Evolutionary conservation across 2,329 filamentous ascomycete genomes (phyloP).

Genomic region (Fusarium sp.): DNA sequence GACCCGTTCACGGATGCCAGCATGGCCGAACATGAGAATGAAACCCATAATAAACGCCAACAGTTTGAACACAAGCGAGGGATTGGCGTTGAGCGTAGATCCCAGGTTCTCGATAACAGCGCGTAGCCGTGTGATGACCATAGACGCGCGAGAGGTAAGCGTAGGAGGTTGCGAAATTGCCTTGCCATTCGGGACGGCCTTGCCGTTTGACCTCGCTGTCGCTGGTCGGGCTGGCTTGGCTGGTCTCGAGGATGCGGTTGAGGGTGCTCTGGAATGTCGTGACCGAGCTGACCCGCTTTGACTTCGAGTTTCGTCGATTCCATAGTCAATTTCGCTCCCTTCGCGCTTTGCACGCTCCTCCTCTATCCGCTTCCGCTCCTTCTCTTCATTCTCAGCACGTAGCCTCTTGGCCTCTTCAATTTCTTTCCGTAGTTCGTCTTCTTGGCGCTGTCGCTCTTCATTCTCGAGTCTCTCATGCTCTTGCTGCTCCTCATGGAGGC

Average conservation of each 20-base stretch:
- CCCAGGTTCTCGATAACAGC: conserved; percentile 63
- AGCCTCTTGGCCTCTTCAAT: conserved; percentile 67
- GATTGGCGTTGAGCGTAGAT: conserved; percentile 64
- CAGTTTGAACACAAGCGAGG: conserved; percentile 67
- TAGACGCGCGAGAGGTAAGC: conserved; percentile 60
- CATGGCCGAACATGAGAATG: conserved; percentile 78
- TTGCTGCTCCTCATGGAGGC: conserved; percentile 84
- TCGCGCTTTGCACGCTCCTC: conserved; percentile 62
- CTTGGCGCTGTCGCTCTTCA: conserved; percentile 66
- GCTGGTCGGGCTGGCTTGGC: conserved; percentile 36
- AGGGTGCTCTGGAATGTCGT: conserved; percentile 45
- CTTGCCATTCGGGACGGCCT: conserved; percentile 44
- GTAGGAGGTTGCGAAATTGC: conserved; percentile 47
- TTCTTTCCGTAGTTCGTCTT: conserved; percentile 66
- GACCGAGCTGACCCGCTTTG: conserved; percentile 49
- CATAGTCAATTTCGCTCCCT: conserved; percentile 74
- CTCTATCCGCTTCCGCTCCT: conserved; percentile 62
- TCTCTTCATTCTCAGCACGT: conserved; percentile 69
- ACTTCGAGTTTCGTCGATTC: conserved; percentile 67
- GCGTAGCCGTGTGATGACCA: conserved; percentile 64
- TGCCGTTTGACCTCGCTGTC: conserved; percentile 42
- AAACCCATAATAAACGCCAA: conserved; percentile 85
- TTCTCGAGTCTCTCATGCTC: conserved; percentile 74
- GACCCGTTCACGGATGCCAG: conserved; percentile 79
- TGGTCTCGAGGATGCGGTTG: conserved; percentile 48